Evolutionary conservation across 495 filamentous ascomycete species (phyloP), one percentile per base, ranked within the genome.

Genomic region (Talaromyces nanjingensis): DNA sequence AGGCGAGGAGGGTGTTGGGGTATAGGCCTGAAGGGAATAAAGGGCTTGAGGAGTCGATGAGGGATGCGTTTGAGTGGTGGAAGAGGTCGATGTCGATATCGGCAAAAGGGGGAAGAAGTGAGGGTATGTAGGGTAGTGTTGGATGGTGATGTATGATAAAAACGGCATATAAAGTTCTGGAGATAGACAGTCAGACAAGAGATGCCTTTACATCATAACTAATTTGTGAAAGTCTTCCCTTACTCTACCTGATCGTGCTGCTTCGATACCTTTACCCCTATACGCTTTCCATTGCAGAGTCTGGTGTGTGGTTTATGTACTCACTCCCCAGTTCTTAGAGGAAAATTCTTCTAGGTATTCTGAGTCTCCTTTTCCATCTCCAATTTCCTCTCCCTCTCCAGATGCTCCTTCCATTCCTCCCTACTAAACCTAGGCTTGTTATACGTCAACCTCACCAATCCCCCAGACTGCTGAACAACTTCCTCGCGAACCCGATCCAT

Each of bases 1-100:
- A 61, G 42, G 59, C 59, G 22, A 61, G 59, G 37, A 47, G 37
- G 18, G 59, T 61, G 37, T 29, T 61, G 59, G 42, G 59, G 12
- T 61, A 61, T 49, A 34, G 24, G 37, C 59, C 59, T 2, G 42
- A 47, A n/a, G 1, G 6, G 24, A 56, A 56, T 16, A 61, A 61
- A 34, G 27, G 20, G 2, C 37, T 61, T 11, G 18, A 61, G 22
- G 37, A 61, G 59, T 45, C 59, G 20, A 25, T 61, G 34, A 45
- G 59, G 33, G 59, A 61, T 8, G 59, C 59, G 14, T 61, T 20
- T 9, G 16, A 24, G 59, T 61, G 25, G 24, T 61, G 59, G 59
- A 52, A n/a, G 25, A 12, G 45, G 20, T 49, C 45, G 7, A 7
- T 4, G 53, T 27, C 12, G 6, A 14, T 3, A 29, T 7, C 12